Conservation (phyloP, 352 stramenopile species). For the Phytophthora quininea region DNA sequence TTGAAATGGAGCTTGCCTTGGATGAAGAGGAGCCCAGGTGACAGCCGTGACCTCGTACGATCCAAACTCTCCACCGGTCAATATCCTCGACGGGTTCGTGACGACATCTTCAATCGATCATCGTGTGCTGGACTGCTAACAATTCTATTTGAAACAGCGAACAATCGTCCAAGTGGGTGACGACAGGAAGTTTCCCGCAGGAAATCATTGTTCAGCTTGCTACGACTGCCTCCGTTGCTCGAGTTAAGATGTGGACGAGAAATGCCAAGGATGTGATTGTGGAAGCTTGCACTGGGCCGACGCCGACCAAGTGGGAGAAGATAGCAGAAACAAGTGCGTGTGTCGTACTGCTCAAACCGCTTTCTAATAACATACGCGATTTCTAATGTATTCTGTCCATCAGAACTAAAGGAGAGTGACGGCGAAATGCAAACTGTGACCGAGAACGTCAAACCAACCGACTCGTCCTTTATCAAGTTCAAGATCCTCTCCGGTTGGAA, state of each 20-base stretch:
- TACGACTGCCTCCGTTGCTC: slow-evolving; percentile 76
- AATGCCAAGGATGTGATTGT: slow-evolving; percentile 78
- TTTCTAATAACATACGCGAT: background rate
- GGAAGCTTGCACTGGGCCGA: slow-evolving; percentile 70
- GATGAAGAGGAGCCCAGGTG: slow-evolving; percentile 84
- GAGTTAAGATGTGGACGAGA: slow-evolving; percentile 80
- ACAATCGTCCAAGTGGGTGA: slow-evolving; percentile 80
- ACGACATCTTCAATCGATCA: background rate
- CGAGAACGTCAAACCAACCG: slow-evolving; percentile 70
- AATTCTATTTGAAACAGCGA: slow-evolving; percentile 43
- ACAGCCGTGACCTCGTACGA: slow-evolving; percentile 83
- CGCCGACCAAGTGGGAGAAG: slow-evolving; percentile 83
- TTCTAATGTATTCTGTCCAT: background rate
- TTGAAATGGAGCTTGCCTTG: slow-evolving; percentile 69
- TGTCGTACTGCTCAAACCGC: background rate
- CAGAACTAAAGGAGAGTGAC: slow-evolving; percentile 81
- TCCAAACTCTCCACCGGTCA: slow-evolving; percentile 65
- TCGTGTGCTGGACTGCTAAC: background rate
- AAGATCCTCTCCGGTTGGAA: slow-evolving; percentile 85
- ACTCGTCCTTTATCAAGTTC: slow-evolving; percentile 86
- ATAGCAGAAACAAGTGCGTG: slow-evolving; percentile 73
- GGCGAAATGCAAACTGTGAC: slow-evolving; percentile 84
- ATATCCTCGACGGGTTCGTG: slow-evolving; percentile 80
- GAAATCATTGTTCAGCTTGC: slow-evolving; percentile 83
- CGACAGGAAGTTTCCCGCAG: slow-evolving; percentile 82